Percentiles rank a stretch among this genome's conserved stretches.
Evolutionary conservation across 2,329 filamentous ascomycete genomes (phyloP).

Genomic region (Domatiomyces globalis): DNA sequence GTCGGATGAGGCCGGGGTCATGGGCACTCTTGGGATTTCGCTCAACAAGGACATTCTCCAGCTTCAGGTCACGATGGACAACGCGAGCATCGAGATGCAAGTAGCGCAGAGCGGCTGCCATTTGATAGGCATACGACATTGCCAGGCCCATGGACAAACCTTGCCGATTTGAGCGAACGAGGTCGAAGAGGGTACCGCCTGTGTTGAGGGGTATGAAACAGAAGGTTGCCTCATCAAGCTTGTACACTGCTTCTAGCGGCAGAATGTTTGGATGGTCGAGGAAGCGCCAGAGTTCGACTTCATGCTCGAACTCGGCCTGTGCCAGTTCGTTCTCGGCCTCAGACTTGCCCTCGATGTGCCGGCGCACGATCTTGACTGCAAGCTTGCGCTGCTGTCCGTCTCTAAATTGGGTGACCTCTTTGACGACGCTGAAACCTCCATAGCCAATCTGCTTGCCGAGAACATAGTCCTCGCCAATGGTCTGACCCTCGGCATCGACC

Average conservation of each 20-base stretch:
- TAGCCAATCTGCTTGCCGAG: constrained; percentile 52
- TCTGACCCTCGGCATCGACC: constrained; percentile 54
- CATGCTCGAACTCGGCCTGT: constrained; percentile 54
- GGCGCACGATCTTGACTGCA: constrained; percentile 55
- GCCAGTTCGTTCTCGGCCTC: constrained; percentile 51
- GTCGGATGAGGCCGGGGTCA: constrained; percentile 42
- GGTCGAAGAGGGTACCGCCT: constrained; percentile 50
- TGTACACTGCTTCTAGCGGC: constrained; percentile 49
- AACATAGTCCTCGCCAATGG: constrained; percentile 52
- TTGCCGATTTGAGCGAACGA: constrained; percentile 42
- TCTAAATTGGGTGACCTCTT: constrained; percentile 50
- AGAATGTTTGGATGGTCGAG: constrained; percentile 49
- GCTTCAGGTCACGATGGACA: constrained; percentile 54
- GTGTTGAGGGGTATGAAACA: constrained; percentile 52
- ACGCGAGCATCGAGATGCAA: constrained; percentile 53
- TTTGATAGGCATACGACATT: constrained; percentile 47
- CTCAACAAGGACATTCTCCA: constrained; percentile 54
- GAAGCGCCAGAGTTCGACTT: constrained; percentile 54
- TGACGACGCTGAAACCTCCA: constrained; percentile 53
- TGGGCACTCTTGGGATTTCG: constrained; percentile 30
- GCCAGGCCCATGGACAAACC: constrained; percentile 40
- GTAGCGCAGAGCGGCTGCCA: constrained; percentile 51
- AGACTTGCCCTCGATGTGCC: constrained; percentile 39
- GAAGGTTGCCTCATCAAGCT: constrained; percentile 54
- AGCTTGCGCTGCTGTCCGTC: constrained; percentile 37